A percentile compares a stretch with the other conserved stretches of the same genome.
Conservation (phyloP, 179 eudicot genomes). For the Gypsophila paniculata region DNA sequence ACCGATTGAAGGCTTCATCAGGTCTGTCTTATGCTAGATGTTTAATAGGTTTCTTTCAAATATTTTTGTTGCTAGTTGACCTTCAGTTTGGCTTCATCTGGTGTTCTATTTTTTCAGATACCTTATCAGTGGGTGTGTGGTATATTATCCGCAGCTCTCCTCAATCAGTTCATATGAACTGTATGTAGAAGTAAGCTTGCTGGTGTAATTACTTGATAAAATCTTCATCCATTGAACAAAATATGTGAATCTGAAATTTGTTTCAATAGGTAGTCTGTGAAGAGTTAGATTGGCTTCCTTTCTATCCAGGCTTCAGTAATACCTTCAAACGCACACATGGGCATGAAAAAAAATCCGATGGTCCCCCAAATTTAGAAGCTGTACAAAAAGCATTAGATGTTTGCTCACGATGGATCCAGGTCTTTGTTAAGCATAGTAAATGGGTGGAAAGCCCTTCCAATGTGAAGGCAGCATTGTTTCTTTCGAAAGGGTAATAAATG, state of each 20-base stretch:
- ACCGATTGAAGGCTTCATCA: constrained; percentile 65
- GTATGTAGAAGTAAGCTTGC: constrained; percentile 82
- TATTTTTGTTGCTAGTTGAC: background rate
- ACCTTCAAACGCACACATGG: constrained; percentile 44
- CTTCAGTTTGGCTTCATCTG: background rate
- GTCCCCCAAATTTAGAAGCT: constrained; percentile 72
- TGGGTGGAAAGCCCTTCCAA: constrained; percentile 88
- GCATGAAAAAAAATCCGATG: constrained; percentile 46
- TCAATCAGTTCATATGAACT: constrained; percentile 91
- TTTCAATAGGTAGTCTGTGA: constrained; percentile 81
- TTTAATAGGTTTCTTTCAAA: background rate
- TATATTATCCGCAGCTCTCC: constrained; percentile 91
- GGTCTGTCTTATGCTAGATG: constrained; percentile 35
- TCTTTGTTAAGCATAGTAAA: constrained; percentile 82
- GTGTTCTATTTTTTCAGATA: constrained; percentile 39
- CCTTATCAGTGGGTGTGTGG: constrained; percentile 79
- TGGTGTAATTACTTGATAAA: background rate
- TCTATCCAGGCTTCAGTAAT: constrained; percentile 71
- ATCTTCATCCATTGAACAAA: constrained; percentile 11
- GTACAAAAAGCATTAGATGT: constrained; percentile 60
- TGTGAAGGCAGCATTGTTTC: constrained; percentile 81
- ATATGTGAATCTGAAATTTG: constrained; percentile 10
- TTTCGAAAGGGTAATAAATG: constrained; percentile 63
- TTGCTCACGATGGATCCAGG: constrained; percentile 74
- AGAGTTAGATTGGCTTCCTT: constrained; percentile 94